These are phyloP conservation scores for Fusarium sp. DNA, from an alignment of 2,329 filamentous ascomycete species.

Conservation along the genomic window DNA sequence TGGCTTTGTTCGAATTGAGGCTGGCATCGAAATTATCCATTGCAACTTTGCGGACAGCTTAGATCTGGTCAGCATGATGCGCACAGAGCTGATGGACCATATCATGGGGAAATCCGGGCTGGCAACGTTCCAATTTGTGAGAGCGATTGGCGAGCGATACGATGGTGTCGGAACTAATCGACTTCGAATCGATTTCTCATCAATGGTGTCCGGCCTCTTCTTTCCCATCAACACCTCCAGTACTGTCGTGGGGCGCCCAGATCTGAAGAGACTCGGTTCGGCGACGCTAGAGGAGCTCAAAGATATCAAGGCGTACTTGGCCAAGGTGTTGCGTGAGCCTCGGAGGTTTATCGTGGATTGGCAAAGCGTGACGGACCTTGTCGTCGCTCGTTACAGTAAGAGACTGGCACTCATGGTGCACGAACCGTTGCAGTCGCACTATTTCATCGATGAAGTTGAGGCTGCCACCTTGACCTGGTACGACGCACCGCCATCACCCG, in stretches of 20 bases:
- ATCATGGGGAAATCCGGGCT: slow-evolving; percentile 40
- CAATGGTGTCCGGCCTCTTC: slow-evolving; percentile 61
- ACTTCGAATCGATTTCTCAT: slow-evolving; percentile 57
- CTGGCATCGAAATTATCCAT: slow-evolving; percentile 75
- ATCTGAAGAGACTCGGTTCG: slow-evolving; percentile 46
- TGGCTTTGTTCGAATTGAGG: slow-evolving; percentile 73
- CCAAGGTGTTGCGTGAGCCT: slow-evolving; percentile 50
- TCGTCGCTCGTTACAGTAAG: slow-evolving; percentile 69
- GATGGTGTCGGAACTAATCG: slow-evolving; percentile 55
- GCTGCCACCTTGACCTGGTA: slow-evolving; percentile 54
- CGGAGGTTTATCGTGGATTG: slow-evolving; percentile 60
- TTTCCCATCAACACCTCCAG: slow-evolving; percentile 61
- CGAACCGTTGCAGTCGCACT: slow-evolving; percentile 35
- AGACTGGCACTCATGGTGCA: slow-evolving; percentile 57
- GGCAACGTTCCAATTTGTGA: slow-evolving; percentile 50
- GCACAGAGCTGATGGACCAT: slow-evolving; percentile 31
- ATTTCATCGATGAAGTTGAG: slow-evolving; percentile 50
- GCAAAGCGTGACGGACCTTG: slow-evolving; percentile 72
- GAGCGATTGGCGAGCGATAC: slow-evolving; percentile 56
- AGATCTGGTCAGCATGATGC: slow-evolving; percentile 47
- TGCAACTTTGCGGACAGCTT: slow-evolving; percentile 66
- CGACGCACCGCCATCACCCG: slow-evolving; percentile 47
- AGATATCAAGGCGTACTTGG: slow-evolving; percentile 55
- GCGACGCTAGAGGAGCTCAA: slow-evolving; percentile 44
- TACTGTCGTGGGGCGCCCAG: slow-evolving; percentile 45